A percentile compares a stretch with the other conserved stretches of the same genome.
phyloP scores from a whole-genome alignment of 176 grass and related monocot species.

The Tillandsia leiboldiana region DNA sequence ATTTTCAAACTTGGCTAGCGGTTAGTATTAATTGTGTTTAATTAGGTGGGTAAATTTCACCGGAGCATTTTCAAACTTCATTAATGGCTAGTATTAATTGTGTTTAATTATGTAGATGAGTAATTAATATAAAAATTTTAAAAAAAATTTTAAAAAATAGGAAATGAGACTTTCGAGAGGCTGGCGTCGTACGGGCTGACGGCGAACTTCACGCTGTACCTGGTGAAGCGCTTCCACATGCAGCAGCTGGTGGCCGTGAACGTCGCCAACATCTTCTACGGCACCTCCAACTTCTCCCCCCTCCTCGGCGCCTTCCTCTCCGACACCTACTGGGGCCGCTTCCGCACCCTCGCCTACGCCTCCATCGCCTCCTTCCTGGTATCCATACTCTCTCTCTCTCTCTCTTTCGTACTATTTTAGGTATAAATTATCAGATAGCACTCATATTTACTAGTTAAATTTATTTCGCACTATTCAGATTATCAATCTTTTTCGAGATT shows the following conservation, averaged over 20 bases:
- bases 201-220: conserved; percentile 23
- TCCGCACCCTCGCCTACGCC: conserved; percentile 7
- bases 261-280: conserved; percentile 8
- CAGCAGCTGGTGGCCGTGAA: conserved; percentile 11
- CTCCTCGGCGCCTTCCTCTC: conserved; percentile 18
- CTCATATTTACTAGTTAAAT: neutral
- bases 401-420: neutral
- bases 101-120: neutral
- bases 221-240: conserved; percentile 14
- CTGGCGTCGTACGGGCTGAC: conserved; percentile 12
- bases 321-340: conserved; percentile 21
- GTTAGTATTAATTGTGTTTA: too few relatives aligned
- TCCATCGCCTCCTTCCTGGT: conserved; percentile 14
- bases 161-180: conserved; percentile 23
- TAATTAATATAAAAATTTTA: neutral
- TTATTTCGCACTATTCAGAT: neutral
- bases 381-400: neutral
- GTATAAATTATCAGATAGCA: neutral
- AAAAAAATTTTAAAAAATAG: neutral
- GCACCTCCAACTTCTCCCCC: conserved; percentile 15
- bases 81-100: too few relatives aligned
- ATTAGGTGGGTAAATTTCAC: neutral
- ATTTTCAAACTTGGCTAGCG: too few relatives aligned
- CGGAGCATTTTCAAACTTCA: too few relatives aligned
- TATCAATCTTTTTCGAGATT: too few relatives aligned